Evolutionary conservation across 441 rosid species (phyloP), one percentile per base, ranked within the genome.

Genomic region (Adansonia madagascariensis): DNA sequence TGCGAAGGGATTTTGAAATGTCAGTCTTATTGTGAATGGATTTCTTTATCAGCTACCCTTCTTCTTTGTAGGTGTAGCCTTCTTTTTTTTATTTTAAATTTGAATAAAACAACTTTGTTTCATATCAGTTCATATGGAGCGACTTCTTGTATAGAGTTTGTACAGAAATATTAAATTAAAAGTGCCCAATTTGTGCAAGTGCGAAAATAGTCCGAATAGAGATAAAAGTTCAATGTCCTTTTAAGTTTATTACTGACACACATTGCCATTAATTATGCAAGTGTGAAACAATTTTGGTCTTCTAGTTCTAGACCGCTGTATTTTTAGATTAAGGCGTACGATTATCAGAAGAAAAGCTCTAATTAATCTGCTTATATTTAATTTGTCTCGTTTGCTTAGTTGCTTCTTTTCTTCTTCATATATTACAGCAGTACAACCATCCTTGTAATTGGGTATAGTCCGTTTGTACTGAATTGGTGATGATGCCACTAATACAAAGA

Each of bases 121-220:
- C 10, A 4, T 43, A 18, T 20, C 15, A 66, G 44, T 44, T 44
- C 35, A 18, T 47, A 65, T 39, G 71, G 46, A 63, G 60, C 22
- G 22, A 55, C 24, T 55, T 55, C 60, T 17, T 55, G 60, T 8
- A 17, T 17, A 55, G 60, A 22, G 60, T 47, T 17, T 7, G 60
- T 17, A 55, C 60, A 17, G 0, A 55, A n/a, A 17, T 17, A 22
- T 5, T 17, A 55, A 17, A 55, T 17, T 55, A 24, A 24, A 55
- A 55, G 68, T 63, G 47, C 22, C 68, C 18, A 62, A 62, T 61
- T 61, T 61, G 39, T 41, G 43, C 31, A 61, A 27, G 66, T 61
- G 12, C 3, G 67, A 62, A 62, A 17, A 27, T 27, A 4, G 44
- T 63, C 47, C 47, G 47, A 63, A 15, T 63, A n/a, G 12, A 63